Evolutionary conservation across 202 grass and related monocot species (phyloP).

Genomic region (Zoysia matrella): DNA sequence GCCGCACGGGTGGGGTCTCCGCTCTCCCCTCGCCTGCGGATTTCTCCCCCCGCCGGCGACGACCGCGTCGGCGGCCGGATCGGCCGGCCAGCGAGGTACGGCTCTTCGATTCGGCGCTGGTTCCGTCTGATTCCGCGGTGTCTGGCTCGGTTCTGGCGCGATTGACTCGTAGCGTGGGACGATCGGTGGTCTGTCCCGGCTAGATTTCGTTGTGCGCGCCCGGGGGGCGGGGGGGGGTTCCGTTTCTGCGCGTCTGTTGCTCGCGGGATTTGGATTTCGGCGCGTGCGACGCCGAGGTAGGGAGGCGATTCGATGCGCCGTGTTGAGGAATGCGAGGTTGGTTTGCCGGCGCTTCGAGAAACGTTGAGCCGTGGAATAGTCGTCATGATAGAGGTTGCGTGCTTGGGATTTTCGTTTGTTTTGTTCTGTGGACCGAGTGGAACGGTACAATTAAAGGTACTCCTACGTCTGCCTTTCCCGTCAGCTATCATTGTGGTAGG

Average conservation of each 20-base stretch:
- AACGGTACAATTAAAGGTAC: neutral
- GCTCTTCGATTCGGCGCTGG: neutral
- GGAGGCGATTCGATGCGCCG: neutral
- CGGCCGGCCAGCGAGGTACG: conserved; percentile 22
- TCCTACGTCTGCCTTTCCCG: neutral
- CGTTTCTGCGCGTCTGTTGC: too few species aligned
- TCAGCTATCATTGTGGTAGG: neutral
- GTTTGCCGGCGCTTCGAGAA: neutral
- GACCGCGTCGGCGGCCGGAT: neutral
- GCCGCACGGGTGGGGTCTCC: neutral
- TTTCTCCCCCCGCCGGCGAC: neutral
- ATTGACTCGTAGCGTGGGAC: neutral
- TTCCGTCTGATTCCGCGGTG: neutral
- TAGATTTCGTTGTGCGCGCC: neutral
- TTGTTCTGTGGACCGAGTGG: neutral
- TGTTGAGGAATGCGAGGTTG: too few species aligned
- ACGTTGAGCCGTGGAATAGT: neutral
- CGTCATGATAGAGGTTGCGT: neutral
- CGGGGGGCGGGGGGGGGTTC: too few species aligned
- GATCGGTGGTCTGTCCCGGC: conserved; percentile 9
- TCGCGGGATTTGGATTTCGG: neutral
- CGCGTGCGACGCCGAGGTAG: too few species aligned
- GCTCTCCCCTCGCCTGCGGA: too few species aligned
- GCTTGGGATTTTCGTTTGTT: neutral
- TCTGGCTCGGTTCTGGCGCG: neutral